Percentiles rank a stretch among this genome's conserved stretches.
These are phyloP conservation scores for Agastache rugosa DNA, from an alignment of 257 asterid species.

Conservation along the genomic window DNA sequence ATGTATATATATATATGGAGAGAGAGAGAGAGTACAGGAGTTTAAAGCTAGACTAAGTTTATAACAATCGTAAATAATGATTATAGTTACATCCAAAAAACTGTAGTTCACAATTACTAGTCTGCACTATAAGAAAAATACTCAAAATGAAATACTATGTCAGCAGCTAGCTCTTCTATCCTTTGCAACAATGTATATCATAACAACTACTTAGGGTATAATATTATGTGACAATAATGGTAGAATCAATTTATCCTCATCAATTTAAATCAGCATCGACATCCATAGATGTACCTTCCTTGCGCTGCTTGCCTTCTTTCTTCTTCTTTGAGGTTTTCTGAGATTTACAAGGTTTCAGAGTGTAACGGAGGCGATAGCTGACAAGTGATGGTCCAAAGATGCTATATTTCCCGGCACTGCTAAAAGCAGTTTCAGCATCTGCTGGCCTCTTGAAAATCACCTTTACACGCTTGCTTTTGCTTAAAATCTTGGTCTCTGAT, in stretches of 20 bases:
- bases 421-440: constrained; percentile 78
- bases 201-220: constrained; percentile 3
- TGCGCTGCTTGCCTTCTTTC: constrained; percentile 14
- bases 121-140: constrained; percentile 26
- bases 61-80: constrained; percentile 24
- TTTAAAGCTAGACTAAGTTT: constrained; percentile 8
- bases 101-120: constrained; percentile 7
- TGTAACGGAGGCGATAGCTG: constrained; percentile 63
- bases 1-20: background rate
- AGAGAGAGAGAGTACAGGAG: background rate
- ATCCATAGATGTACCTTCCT: constrained; percentile 27
- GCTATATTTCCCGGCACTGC: constrained; percentile 70
- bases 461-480: constrained; percentile 65
- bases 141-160: constrained; percentile 41
- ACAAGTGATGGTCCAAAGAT: constrained; percentile 74
- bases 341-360: constrained; percentile 43
- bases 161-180: constrained; percentile 39
- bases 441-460: constrained; percentile 62
- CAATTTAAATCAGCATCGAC: constrained; percentile 37
- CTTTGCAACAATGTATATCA: constrained; percentile 33
- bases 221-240: constrained; percentile 15
- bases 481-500: constrained; percentile 54
- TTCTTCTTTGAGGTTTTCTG: constrained; percentile 45
- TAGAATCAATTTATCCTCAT: constrained; percentile 33
- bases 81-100: constrained; percentile 22